These are phyloP conservation scores for Corymbia calophylla DNA, from an alignment of 441 rosid genomes.

Conservation along the genomic window DNA sequence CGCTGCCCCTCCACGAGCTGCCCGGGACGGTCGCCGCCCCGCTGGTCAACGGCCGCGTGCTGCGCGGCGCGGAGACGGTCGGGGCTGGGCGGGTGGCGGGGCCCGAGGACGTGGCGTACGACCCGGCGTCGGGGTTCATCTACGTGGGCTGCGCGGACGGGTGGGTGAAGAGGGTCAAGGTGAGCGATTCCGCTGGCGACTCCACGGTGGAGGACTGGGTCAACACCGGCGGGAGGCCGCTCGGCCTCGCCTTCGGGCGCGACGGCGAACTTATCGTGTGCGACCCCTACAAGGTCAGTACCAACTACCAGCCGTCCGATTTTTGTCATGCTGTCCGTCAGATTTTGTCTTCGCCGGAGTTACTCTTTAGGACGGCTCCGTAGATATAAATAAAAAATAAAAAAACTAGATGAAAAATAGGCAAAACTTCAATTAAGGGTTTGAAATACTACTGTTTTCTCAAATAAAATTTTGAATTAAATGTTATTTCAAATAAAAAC, in stretches of 20 bases:
- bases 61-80: slow-evolving; percentile 32
- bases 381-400: too few species aligned
- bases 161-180: slow-evolving; percentile 55
- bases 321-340: background rate
- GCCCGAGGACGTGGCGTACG: slow-evolving; percentile 55
- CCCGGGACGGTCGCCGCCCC: slow-evolving; percentile 12
- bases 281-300: slow-evolving; percentile 51
- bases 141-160: slow-evolving; percentile 64
- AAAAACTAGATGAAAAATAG: too few species aligned
- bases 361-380: background rate
- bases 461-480: too few species aligned
- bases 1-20: slow-evolving; percentile 35
- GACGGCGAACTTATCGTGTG: slow-evolving; percentile 47
- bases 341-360: background rate
- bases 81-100: slow-evolving; percentile 27
- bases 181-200: slow-evolving; percentile 25
- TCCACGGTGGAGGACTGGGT: slow-evolving; percentile 51
- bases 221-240: slow-evolving; percentile 78
- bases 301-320: background rate
- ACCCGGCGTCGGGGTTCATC: slow-evolving; percentile 22
- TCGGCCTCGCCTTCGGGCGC: slow-evolving; percentile 63
- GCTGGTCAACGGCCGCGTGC: slow-evolving; percentile 16
- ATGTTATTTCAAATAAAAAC: too few species aligned
- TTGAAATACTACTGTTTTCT: too few species aligned
- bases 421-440: too few species aligned